phyloP scores from a whole-genome alignment of 805 yeast species.

The Torulaspora maleeae region DNA sequence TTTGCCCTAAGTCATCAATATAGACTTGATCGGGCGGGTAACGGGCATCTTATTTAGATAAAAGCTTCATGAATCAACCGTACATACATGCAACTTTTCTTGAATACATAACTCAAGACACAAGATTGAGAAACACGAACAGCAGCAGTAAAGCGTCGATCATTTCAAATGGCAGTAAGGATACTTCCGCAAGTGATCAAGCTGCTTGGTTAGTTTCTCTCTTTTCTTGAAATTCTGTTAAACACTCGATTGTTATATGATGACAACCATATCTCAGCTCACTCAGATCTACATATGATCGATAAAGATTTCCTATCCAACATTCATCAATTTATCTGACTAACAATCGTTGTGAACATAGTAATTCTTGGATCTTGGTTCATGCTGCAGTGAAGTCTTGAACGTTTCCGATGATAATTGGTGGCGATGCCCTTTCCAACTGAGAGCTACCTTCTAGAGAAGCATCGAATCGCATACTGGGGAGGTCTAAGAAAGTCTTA shows the following conservation, averaged over 20 bases:
- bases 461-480: background rate
- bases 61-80: background rate
- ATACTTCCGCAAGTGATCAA: conserved; percentile 6
- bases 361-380: background rate
- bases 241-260: conserved; percentile 27
- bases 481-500: background rate
- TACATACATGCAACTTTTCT: background rate
- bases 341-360: conserved; percentile 7
- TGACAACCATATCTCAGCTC: conserved; percentile 42
- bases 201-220: background rate
- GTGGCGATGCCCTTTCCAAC: background rate
- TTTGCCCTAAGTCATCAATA: conserved; percentile 8
- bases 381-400: background rate
- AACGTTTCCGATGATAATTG: conserved; percentile 2
- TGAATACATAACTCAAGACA: background rate
- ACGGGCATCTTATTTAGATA: background rate
- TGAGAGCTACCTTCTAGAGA: background rate
- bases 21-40: no score
- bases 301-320: conserved; percentile 39
- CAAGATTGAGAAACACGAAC: background rate
- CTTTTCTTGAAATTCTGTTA: background rate
- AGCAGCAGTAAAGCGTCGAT: background rate
- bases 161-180: conserved; percentile 9
- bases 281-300: conserved; percentile 39
- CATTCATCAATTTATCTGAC: conserved; percentile 39